Evolutionary conservation across 805 yeast species (phyloP).

Genomic region (Lachancea meyersii): DNA sequence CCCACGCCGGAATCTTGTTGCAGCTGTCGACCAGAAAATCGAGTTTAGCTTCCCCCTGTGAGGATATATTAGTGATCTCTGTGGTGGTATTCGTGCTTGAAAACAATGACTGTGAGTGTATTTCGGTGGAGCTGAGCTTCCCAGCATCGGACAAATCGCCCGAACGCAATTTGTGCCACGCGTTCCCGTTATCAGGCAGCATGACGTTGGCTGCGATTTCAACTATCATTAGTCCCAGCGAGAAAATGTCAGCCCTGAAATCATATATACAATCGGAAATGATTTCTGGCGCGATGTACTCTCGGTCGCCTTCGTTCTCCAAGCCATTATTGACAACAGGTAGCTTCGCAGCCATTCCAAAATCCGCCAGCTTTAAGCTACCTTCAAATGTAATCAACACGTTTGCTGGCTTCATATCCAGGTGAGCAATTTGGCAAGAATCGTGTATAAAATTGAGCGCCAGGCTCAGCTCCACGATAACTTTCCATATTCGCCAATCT

Average conservation of each 20-base stretch:
- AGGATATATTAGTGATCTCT: slow-evolving; percentile 21
- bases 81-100: slow-evolving; percentile 29
- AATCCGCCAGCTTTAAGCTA: slow-evolving; percentile 87
- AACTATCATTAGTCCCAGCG: slow-evolving; percentile 87
- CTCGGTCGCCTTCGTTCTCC: slow-evolving; percentile 95
- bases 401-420: slow-evolving; percentile 94
- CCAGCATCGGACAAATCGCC: slow-evolving; percentile 97
- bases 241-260: slow-evolving; percentile 89
- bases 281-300: slow-evolving; percentile 95
- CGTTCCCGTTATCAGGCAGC: slow-evolving; percentile 90
- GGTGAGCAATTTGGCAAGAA: slow-evolving; percentile 66
- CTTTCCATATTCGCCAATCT: slow-evolving; percentile 98
- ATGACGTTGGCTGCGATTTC: slow-evolving; percentile 95
- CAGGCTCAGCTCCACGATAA: slow-evolving; percentile 70
- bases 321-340: slow-evolving; percentile 59
- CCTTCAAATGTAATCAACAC: slow-evolving; percentile 94
- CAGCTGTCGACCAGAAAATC: slow-evolving; percentile 4
- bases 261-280: slow-evolving; percentile 76
- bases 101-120: slow-evolving; percentile 34
- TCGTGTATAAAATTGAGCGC: slow-evolving; percentile 80
- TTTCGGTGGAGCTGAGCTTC: slow-evolving; percentile 65
- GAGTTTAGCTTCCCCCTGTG: slow-evolving; percentile 15
- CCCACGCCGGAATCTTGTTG: slow-evolving; percentile 64
- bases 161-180: slow-evolving; percentile 92
- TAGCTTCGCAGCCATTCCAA: slow-evolving; percentile 82